Evolutionary conservation across 371 early-diverging fungal species (phyloP), one percentile per base, ranked within the genome.

Genomic region (Circinella minor): DNA sequence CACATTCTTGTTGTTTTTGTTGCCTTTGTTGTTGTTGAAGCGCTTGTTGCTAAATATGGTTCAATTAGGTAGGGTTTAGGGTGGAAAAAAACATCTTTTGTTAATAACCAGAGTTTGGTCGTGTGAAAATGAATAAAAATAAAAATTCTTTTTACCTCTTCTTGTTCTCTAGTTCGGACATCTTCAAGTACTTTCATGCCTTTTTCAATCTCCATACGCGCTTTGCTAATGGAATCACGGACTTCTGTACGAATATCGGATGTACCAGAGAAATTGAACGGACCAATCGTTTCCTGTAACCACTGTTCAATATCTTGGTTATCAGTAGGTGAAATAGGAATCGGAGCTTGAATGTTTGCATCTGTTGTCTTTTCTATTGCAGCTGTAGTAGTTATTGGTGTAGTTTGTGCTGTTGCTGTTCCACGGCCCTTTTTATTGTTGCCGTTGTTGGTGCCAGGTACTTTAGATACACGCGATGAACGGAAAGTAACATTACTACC

Each of bases 161-260:
- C 57, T 17, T 63, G 46, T 20, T 63, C 63, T 57, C 27, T 57
- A 13, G 57, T 57, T 27, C 57, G 57, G 47, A 78, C 71, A 9
- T 80, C 79, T 64, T 84, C 87, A 51, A 88, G 71, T n/a, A 86
- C 74, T 46, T 79, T 67, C 54, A 80, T 55, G 3, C 78, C 86
- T 20, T 84, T 82, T 51, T 83, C 85, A 11, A 88, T 88, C 65
- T 88, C 87, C 47, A 80, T 81, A 61, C 83, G 83, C 36, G 87
- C 88, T 66, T 86, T 85, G 61, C 79, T 82, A 20, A 88, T 70
- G 1, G 82, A 79, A 38, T 82, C 81, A 27, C 78, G 83, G 10
- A 82, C 85, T 63, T 78, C 80, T 64, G 75, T 48, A 65, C 71
- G 61, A 10, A 67, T 51, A 57, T 75, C 74, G 38, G 78, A 70